Conservation (phyloP, 768 basidiomycete genomes). For the Podaxis sp. region DNA sequence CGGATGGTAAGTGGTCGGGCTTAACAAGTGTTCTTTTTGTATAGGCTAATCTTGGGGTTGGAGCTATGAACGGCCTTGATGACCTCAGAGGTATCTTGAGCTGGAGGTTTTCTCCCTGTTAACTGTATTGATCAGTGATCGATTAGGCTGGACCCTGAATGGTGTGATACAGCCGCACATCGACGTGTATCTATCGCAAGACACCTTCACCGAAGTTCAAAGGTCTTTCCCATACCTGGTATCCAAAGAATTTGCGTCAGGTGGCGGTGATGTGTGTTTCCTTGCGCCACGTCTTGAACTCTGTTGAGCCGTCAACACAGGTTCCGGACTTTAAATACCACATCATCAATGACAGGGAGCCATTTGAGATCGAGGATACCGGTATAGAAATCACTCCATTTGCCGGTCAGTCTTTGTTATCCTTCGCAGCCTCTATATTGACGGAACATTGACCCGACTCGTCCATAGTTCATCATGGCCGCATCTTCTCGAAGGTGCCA, state of each 20-base stretch:
- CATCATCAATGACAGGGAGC: constrained; percentile 66
- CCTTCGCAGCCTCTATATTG: neutral
- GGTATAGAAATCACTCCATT: constrained; percentile 67
- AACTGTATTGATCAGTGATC: constrained; percentile 8
- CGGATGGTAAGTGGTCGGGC: constrained; percentile 51
- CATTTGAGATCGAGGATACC: constrained; percentile 67
- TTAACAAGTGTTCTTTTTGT: neutral
- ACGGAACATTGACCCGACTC: neutral
- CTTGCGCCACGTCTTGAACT: neutral
- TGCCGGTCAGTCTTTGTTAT: constrained; percentile 42
- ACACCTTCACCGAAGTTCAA: constrained; percentile 66
- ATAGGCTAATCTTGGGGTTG: neutral
- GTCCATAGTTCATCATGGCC: constrained; percentile 69
- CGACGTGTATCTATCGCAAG: constrained; percentile 69
- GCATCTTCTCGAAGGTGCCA: constrained; percentile 49
- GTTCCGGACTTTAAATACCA: constrained; percentile 85
- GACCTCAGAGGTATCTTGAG: constrained; percentile 69
- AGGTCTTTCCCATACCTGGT: constrained; percentile 83
- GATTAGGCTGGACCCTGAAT: constrained; percentile 71
- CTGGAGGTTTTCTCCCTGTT: neutral
- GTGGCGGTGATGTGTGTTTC: constrained; percentile 67
- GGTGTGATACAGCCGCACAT: constrained; percentile 66
- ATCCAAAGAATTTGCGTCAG: constrained; percentile 71
- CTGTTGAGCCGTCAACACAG: constrained; percentile 31
- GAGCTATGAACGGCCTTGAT: constrained; percentile 88